Conservation (phyloP, 164 flowering plant species). For the Cinnamomum chago region DNA sequence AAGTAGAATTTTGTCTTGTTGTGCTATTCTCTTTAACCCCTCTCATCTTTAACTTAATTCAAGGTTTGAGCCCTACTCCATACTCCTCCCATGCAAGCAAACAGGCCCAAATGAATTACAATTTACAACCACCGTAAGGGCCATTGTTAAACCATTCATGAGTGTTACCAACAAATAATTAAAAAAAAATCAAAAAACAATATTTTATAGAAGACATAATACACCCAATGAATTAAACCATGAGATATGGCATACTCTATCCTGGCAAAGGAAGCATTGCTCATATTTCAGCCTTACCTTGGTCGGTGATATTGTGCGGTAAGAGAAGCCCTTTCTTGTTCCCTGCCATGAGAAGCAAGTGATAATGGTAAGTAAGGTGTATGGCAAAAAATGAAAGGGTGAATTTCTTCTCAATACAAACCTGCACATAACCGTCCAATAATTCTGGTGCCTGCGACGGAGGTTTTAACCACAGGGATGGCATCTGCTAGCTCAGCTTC, state of each 20-base stretch:
- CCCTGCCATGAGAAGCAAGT: conserved; percentile 34
- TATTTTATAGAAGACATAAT: neutral
- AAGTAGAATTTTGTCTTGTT: too few species aligned
- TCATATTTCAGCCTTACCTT: conserved; percentile 36
- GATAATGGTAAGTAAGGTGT: neutral
- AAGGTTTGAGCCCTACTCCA: too few species aligned
- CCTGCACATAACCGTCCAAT: conserved; percentile 87
- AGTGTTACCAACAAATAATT: too few species aligned
- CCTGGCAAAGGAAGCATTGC: neutral
- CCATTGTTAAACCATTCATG: too few species aligned
- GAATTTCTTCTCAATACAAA: conserved; percentile 15
- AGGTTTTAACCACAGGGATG: conserved; percentile 91
- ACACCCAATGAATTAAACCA: neutral
- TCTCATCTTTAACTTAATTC: too few species aligned
- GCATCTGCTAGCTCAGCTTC: conserved; percentile 80
- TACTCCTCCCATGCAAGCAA: too few species aligned
- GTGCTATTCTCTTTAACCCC: too few species aligned
- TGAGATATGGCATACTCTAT: neutral
- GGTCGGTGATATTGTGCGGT: conserved; percentile 89
- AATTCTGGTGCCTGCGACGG: conserved; percentile 79
- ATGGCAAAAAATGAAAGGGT: neutral
- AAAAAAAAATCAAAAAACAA: neutral
- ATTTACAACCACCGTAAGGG: too few species aligned
- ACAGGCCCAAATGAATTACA: too few species aligned
- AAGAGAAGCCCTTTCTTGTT: conserved; percentile 86